Evolutionary conservation across 768 basidiomycete species (phyloP), one percentile per base, ranked within the genome.

Genomic region (Symmetrospora coprosmae): DNA sequence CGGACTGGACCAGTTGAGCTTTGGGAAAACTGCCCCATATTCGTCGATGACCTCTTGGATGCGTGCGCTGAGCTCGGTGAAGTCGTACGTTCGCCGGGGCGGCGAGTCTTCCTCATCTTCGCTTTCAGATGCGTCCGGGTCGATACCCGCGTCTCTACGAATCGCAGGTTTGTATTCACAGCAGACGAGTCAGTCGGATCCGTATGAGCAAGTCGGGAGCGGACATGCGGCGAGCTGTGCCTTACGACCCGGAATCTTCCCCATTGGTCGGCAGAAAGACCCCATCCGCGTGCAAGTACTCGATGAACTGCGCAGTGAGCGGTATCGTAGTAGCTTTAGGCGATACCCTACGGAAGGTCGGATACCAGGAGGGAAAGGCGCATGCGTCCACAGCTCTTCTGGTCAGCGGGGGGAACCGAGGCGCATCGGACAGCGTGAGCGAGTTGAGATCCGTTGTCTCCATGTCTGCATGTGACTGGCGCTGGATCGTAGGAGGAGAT

Each of bases 1-100:
- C 14, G 91, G 91, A n/a, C 87, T 83, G 5, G 89, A 87, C 74
- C 91, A 94, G 69, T 94, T 96, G 56, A 97, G 81, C 73, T 97
- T 97, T 0, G 91, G 90, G 71, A 97, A 97, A 28, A 92, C 83
- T 5, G 83, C 84, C 2, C 81, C 85, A 6, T 70, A 90, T 58
- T 78, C 72, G 43, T 74, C 66, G n/a, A 94, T 75, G 33, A 77
- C 78, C 14, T 74, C 71, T 48, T 86, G 74, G 63, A 96, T 91
- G 59, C 75, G 75, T 14, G 74, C 73, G 67, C 90, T 87, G n/a
- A 94, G 74, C 45, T 82, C 82, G 0, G 90, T 88, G 69, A 97
- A 91, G 2, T 83, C 75, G 67, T 80, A 87, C 25, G 65, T 73
- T 48, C 67, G 72, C 1, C 58, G 65, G 3, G 65, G 66, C 7